phyloP scores from a whole-genome alignment of 495 filamentous ascomycete species.

The Trichoderma orchidacearum region DNA sequence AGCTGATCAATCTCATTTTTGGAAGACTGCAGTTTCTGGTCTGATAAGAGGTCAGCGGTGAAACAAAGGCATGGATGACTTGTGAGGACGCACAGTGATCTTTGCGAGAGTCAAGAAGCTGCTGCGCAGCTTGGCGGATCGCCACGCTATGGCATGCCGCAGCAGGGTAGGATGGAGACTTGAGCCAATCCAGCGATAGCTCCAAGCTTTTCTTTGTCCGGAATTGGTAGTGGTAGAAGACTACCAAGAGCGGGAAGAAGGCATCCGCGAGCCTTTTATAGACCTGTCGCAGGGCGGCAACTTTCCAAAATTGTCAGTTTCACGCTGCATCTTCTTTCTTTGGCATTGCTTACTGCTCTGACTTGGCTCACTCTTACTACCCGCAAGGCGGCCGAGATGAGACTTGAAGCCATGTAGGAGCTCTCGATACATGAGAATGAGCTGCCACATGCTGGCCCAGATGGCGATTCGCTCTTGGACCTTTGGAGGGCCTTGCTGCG shows the following conservation, averaged over 20 bases:
- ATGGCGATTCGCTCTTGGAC: neutral
- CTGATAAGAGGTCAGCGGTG: neutral
- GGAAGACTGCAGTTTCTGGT: neutral
- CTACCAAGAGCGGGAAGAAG: constrained; percentile 2
- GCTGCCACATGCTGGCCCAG: constrained; percentile 5
- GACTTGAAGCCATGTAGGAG: neutral
- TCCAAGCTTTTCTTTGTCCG: constrained; percentile 2
- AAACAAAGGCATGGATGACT: neutral
- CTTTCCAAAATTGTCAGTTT: neutral
- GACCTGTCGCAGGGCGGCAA: neutral
- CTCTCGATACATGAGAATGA: constrained; percentile 4
- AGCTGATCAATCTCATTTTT: neutral
- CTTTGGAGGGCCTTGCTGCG: neutral
- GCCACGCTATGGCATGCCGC: neutral
- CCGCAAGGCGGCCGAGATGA: neutral
- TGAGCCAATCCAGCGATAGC: constrained; percentile 2
- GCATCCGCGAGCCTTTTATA: neutral
- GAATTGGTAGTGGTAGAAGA: constrained; percentile 3
- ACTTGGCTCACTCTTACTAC: neutral
- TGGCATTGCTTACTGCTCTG: neutral
- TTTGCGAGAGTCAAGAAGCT: neutral
- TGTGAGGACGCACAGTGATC: neutral
- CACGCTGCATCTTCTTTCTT: neutral
- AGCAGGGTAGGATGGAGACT: neutral
- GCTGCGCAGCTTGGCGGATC: neutral